Evolutionary conservation across 768 basidiomycete species (phyloP), one percentile per base, ranked within the genome.

Genomic region (Tulasnella sp.): DNA sequence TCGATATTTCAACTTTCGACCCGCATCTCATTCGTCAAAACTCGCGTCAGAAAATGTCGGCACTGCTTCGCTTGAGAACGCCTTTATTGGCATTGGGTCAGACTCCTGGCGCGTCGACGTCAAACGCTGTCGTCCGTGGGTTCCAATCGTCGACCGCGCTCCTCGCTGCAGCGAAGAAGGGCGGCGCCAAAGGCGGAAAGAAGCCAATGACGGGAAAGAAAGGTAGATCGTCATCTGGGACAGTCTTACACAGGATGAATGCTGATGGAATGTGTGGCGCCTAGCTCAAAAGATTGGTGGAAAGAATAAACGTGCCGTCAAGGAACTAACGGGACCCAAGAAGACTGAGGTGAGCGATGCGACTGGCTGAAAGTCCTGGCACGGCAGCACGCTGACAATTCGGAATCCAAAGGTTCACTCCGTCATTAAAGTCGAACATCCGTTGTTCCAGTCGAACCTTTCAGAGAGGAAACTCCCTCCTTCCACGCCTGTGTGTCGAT

Each of bases 381-480:
- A n/a, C 42, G 2, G n/a, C 42, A 16, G n/a, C 42, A 44, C n/a
- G 16, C n/a, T n/a, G 42, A 44, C 42, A 19, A 19, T 22, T 17
- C 26, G 47, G 3, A n/a, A n/a, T 37, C 1, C 26, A 1, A 40
- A 67, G 72, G 41, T 40, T 14, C 66, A 67, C 68, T 22, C 42
- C 19, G 44, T 67, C 14, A 32, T 44, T 34, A 68, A 73, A 59
- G 32, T 73, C 3, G 72, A 73, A 37, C 72, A 73, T 35, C 69
- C 69, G n/a, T 26, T 71, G n/a, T 59, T 71, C 44, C 32, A 71
- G 17, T 41, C 26, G 6, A 2, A 7, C 9, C 26, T 29, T 3
- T 32, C n/a, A 19, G 17, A 41, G 19, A n/a, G 34, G 19, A 36
- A 42, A 16, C 35, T 73, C 17, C 64, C 72, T 8, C 26, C 42